Percentiles rank a stretch among this genome's conserved stretches.
These are phyloP conservation scores for Phytophthora tentaculata DNA, from an alignment of 352 stramenopile genomes.

Conservation along the genomic window DNA sequence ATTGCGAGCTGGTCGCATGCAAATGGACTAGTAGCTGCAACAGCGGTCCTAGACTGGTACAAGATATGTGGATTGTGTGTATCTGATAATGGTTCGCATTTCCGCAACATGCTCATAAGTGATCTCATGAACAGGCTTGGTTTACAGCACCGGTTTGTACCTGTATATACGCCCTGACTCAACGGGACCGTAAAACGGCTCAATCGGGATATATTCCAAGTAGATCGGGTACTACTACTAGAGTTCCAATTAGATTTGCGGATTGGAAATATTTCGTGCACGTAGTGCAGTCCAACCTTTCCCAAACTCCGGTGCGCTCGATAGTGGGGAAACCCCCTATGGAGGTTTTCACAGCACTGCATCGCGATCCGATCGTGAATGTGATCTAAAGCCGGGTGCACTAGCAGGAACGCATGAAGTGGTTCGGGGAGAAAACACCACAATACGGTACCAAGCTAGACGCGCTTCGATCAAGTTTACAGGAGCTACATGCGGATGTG, in stretches of 20 bases:
- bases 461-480: neutral
- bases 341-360: neutral
- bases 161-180: neutral
- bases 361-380: neutral
- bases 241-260: neutral
- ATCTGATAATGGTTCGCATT: neutral
- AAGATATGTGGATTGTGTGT: neutral
- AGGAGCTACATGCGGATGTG: neutral
- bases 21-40: neutral
- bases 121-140: neutral
- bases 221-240: neutral
- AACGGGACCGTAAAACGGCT: neutral
- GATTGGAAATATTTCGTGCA: neutral
- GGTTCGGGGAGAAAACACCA: neutral
- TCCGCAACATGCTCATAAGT: neutral
- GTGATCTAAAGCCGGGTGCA: neutral
- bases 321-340: neutral
- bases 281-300: neutral
- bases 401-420: neutral
- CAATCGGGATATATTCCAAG: neutral
- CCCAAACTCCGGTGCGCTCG: neutral
- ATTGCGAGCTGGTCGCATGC: neutral
- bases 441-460: neutral
- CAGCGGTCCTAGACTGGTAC: neutral
- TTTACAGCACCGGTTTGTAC: neutral